Base-by-base conservation (phyloP, 2,329 filamentous ascomycete species). In the Didymosphaeria variabile region DNA sequence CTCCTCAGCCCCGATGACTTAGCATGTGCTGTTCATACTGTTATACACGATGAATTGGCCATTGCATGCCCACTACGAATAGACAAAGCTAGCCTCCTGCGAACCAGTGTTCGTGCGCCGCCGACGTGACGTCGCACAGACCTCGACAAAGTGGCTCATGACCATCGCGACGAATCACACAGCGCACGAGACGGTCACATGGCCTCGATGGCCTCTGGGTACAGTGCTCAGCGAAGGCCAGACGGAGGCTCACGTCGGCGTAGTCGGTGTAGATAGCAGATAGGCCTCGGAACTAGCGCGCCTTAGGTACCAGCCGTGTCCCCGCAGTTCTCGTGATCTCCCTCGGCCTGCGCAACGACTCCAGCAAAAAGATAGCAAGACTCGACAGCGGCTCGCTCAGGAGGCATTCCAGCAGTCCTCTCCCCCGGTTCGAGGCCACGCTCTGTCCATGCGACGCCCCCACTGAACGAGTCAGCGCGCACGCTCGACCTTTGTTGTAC, bases 281-380 rank as follows among this genome's bases (percentile, higher is more conserved):
- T 29, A 29, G 26, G 29, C 21, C 21, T 12, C 49, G 32, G 56
- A 45, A 49, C 50, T 47, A 51, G 57, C 50, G 31, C 17, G 8
- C 9, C 42, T n/a, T 12, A 5, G 19, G 42, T 13, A 12, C 19
- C 29, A 7, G 36, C 47, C 21, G 46, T 26, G n/a, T 26, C 58
- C 57, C 58, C 58, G 52, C 52, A 44, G 52, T 52, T n/a, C 58
- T 51, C 45, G 52, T 60, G 58, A 56, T 55, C 29, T 15, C 45
- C 45, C 21, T 31, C 17, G n/a, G 38, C 23, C 19, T n/a, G n/a
- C 15, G 19, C 32, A n/a, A 34, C 47, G 29, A 45, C 56, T 17
- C 29, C 56, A 58, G 56, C 56, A 47, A 53, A 46, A 53, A 40
- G 38, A 40, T 5, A 40, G 38, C 26, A 29, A 55, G 46, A 45